A percentile compares a stretch with the other conserved stretches of the same genome.
phyloP scores from a whole-genome alignment of 805 yeast genomes.

The Debaryomyces tyrocola region DNA sequence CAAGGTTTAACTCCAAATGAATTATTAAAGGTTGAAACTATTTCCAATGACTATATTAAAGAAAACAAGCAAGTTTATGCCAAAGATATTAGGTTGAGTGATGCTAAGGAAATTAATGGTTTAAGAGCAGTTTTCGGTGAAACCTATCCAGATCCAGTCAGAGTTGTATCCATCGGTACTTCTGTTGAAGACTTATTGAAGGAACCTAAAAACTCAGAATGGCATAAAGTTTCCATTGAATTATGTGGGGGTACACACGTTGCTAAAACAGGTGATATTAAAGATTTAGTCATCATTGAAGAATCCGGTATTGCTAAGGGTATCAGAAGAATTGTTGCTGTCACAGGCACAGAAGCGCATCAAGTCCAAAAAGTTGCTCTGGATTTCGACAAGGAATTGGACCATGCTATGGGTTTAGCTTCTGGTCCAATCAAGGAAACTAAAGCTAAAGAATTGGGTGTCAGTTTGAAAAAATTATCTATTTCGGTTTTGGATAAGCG shows the following conservation, averaged over 20 bases:
- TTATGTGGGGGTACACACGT: conserved; percentile 99
- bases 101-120: conserved; percentile 76
- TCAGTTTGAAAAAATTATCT: conserved; percentile 74
- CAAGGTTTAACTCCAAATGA: conserved; percentile 74
- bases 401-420: conserved; percentile 58
- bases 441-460: conserved; percentile 79
- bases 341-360: conserved; percentile 87
- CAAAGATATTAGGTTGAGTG: conserved; percentile 73
- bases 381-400: conserved; percentile 65
- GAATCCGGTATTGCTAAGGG: conserved; percentile 99
- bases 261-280: conserved; percentile 86
- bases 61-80: conserved; percentile 73
- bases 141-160: conserved; percentile 97
- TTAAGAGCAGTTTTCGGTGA: conserved; percentile 98
- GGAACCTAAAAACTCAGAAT: conserved; percentile 68
- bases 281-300: conserved; percentile 84
- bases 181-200: conserved; percentile 79
- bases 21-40: conserved; percentile 70
- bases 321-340: conserved; percentile 96
- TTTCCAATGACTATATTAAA: conserved; percentile 70
- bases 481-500: conserved; percentile 82
- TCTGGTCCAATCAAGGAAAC: conserved; percentile 80
- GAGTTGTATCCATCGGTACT: conserved; percentile 94
- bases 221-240: conserved; percentile 82
- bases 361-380: conserved; percentile 84